A percentile compares a stretch with the other conserved stretches of the same genome.
Conservation (phyloP, 2,329 filamentous ascomycete genomes). For the Paecilomyces sp. region DNA sequence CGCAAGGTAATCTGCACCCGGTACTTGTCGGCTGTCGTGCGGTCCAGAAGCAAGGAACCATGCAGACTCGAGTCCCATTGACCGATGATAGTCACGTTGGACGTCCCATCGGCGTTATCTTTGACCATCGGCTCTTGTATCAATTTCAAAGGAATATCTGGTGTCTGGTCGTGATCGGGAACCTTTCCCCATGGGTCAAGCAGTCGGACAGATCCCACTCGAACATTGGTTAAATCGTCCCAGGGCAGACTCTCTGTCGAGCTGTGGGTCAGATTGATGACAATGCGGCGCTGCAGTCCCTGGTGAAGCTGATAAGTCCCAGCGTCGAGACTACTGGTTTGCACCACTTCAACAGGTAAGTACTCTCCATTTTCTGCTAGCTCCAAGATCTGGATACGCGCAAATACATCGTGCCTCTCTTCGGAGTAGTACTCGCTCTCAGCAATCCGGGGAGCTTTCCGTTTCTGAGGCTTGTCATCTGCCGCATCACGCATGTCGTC, state of each 20-base stretch:
- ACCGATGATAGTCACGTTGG: constrained; percentile 74
- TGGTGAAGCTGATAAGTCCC: constrained; percentile 94
- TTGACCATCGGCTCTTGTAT: constrained; percentile 71
- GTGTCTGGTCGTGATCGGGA: constrained; percentile 66
- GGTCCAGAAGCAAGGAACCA: constrained; percentile 84
- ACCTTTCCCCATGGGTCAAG: constrained; percentile 80
- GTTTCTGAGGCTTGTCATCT: constrained; percentile 49
- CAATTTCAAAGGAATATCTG: constrained; percentile 70
- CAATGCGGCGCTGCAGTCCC: constrained; percentile 80
- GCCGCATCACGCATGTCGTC: constrained; percentile 88
- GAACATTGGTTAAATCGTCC: constrained; percentile 71
- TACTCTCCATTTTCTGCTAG: constrained; percentile 88
- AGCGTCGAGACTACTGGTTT: constrained; percentile 73
- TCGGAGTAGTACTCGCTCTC: constrained; percentile 91
- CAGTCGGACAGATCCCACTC: constrained; percentile 73
- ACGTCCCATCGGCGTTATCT: constrained; percentile 83
- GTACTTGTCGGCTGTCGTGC: constrained; percentile 86
- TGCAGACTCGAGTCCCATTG: constrained; percentile 97
- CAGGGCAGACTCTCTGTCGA: constrained; percentile 83
- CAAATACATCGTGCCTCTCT: constrained; percentile 88
- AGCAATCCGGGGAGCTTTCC: constrained; percentile 62
- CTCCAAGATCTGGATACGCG: constrained; percentile 80
- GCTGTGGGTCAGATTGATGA: constrained; percentile 83
- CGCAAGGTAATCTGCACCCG: constrained; percentile 78
- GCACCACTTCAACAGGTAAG: constrained; percentile 83